phyloP scores from a whole-genome alignment of 2,329 filamentous ascomycete species.

The Verruconis gallopava region DNA sequence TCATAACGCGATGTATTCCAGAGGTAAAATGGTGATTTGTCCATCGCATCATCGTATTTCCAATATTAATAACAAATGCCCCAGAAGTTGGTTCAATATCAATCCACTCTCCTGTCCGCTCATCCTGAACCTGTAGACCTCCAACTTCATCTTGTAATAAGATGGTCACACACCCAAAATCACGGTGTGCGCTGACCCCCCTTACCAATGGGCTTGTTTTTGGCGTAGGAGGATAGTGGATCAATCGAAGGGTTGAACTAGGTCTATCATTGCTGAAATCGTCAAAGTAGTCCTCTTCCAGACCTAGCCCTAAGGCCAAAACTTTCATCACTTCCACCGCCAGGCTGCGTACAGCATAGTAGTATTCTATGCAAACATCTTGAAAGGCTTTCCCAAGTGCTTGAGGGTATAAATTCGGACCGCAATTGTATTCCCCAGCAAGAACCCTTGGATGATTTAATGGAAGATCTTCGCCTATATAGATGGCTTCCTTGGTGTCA shows the following conservation, averaged over 20 bases:
- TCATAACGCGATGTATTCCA: constrained; percentile 31
- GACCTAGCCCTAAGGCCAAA: constrained; percentile 27
- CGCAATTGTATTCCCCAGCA: constrained; percentile 26
- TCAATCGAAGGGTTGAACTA: constrained; percentile 29
- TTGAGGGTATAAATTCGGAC: constrained; percentile 30
- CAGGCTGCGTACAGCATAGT: constrained; percentile 25
- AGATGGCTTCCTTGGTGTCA: constrained; percentile 32
- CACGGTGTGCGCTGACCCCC: constrained; percentile 32
- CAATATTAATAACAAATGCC: constrained; percentile 21
- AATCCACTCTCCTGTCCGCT: constrained; percentile 18
- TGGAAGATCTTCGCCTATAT: constrained; percentile 30
- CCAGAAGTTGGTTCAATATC: constrained; percentile 17
- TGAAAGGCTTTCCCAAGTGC: constrained; percentile 23
- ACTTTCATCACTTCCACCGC: constrained; percentile 30
- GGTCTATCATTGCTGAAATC: constrained; percentile 22
- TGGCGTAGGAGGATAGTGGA: constrained; percentile 30
- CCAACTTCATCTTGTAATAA: constrained; percentile 29
- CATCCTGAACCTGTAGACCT: constrained; percentile 25
- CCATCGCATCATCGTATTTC: constrained; percentile 31
- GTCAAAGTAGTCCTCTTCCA: constrained; percentile 26
- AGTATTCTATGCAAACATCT: constrained; percentile 28
- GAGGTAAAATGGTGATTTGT: constrained; percentile 30
- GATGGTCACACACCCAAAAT: constrained; percentile 30
- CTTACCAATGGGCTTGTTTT: constrained; percentile 22
- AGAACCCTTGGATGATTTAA: constrained; percentile 26